Conservation (phyloP, 306 rosid genomes). For the Alnus rubra region DNA sequence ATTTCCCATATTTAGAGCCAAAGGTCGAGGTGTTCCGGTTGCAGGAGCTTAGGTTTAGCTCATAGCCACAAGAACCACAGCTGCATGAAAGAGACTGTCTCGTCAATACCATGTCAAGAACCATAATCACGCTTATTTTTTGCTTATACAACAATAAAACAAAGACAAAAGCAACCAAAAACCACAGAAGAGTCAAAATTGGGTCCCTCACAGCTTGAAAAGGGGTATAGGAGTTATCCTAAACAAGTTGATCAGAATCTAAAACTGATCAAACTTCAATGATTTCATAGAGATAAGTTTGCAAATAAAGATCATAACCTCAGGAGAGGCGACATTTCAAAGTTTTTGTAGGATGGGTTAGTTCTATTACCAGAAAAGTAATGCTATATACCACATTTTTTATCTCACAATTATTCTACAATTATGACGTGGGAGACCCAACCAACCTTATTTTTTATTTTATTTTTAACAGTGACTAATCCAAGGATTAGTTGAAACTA, state of each 20-base stretch:
- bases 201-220: background rate
- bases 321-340: background rate
- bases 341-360: background rate
- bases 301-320: background rate
- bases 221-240: background rate
- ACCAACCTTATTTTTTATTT: too few relatives aligned
- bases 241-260: background rate
- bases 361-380: background rate
- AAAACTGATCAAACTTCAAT: background rate
- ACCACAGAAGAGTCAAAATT: background rate
- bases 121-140: background rate
- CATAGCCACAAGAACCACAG: slow-evolving; percentile 88
- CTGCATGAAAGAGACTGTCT: slow-evolving; percentile 43
- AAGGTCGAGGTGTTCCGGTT: slow-evolving; percentile 67
- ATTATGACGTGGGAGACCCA: too few relatives aligned
- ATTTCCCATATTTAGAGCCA: slow-evolving; percentile 82
- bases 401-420: too few relatives aligned
- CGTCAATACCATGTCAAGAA: slow-evolving; percentile 5
- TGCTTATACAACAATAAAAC: background rate
- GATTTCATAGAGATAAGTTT: background rate
- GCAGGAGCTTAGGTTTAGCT: slow-evolving; percentile 73
- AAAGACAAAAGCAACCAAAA: background rate
- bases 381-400: too few relatives aligned
- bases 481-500: too few relatives aligned
- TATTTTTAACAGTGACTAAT: too few relatives aligned